phyloP scores from a whole-genome alignment of 805 yeast species.

The Candida ipomoeae region DNA sequence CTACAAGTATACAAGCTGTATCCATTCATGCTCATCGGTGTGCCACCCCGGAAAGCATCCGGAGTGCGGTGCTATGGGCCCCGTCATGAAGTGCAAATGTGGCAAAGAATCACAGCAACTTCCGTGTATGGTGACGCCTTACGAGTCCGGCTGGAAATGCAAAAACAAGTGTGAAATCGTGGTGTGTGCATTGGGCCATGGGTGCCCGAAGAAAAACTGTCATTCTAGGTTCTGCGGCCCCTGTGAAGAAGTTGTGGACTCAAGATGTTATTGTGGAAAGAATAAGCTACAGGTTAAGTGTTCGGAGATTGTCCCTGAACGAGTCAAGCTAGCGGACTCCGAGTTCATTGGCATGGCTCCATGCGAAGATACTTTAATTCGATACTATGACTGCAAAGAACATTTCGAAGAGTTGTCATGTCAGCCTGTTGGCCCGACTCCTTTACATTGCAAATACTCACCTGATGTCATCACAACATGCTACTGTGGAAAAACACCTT shows the following conservation, averaged over 20 bases:
- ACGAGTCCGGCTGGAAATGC: conserved; percentile 66
- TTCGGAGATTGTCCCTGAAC: conserved; percentile 36
- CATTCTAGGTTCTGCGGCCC: conserved; percentile 83
- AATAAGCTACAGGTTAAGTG: conserved; percentile 43
- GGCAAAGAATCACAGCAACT: conserved; percentile 62
- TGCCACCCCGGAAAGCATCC: conserved; percentile 94
- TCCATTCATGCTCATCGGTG: conserved; percentile 67
- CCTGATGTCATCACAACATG: conserved; percentile 63
- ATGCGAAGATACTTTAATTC: conserved; percentile 41
- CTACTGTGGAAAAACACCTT: conserved; percentile 69
- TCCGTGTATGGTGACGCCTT: conserved; percentile 73
- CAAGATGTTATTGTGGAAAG: conserved; percentile 75
- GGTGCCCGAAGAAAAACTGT: conserved; percentile 52
- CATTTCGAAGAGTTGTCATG: conserved; percentile 52
- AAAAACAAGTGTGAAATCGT: conserved; percentile 53
- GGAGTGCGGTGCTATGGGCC: conserved; percentile 74
- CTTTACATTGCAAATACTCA: conserved; percentile 52
- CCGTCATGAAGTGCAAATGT: conserved; percentile 65
- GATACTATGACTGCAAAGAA: conserved; percentile 58
- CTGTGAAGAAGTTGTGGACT: conserved; percentile 49
- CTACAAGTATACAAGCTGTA: conserved; percentile 50
- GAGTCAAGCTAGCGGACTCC: conserved; percentile 17
- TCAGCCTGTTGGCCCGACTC: conserved; percentile 41
- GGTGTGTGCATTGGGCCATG: conserved; percentile 65
- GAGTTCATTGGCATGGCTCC: conserved; percentile 32